phyloP scores from a whole-genome alignment of 1,284 basidiomycete genomes.

The Apiotrichum siamense region DNA sequence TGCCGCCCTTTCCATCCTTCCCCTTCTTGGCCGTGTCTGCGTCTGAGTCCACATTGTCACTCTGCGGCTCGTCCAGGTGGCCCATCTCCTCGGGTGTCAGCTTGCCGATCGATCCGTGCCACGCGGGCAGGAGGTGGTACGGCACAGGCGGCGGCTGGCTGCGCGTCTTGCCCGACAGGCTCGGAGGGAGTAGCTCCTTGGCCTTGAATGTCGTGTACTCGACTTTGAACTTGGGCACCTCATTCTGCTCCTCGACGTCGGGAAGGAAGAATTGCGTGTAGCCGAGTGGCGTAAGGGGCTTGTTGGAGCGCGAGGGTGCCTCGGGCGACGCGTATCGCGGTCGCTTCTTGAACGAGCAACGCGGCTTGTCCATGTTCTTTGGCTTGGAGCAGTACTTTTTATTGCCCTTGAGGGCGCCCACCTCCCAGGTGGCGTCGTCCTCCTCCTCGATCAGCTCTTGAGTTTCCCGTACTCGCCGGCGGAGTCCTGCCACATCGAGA shows the following conservation, averaged over 20 bases:
- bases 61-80: neutral
- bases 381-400: conserved; percentile 38
- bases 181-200: conserved; percentile 44
- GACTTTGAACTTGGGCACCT: conserved; percentile 59
- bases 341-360: conserved; percentile 41
- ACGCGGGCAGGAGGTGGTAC: conserved; percentile 58
- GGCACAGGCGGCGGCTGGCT: conserved; percentile 55
- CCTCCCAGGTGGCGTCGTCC: conserved; percentile 4
- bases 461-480: too few species aligned
- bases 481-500: neutral
- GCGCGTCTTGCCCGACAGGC: conserved; percentile 23
- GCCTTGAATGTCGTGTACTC: conserved; percentile 68
- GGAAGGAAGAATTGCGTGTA: conserved; percentile 67
- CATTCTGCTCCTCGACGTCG: conserved; percentile 56
- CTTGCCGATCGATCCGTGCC: conserved; percentile 17
- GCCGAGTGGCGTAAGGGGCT: conserved; percentile 34
- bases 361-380: conserved; percentile 46
- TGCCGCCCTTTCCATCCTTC: neutral
- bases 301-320: conserved; percentile 39
- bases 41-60: neutral
- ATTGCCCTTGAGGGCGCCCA: conserved; percentile 22
- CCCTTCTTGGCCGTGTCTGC: neutral
- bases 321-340: conserved; percentile 39
- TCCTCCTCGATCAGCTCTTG: conserved; percentile 7
- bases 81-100: conserved; percentile 2